Evolutionary conservation across 2,329 filamentous ascomycete genomes (phyloP).

Genomic region (Thielaviopsis ethacetica): DNA sequence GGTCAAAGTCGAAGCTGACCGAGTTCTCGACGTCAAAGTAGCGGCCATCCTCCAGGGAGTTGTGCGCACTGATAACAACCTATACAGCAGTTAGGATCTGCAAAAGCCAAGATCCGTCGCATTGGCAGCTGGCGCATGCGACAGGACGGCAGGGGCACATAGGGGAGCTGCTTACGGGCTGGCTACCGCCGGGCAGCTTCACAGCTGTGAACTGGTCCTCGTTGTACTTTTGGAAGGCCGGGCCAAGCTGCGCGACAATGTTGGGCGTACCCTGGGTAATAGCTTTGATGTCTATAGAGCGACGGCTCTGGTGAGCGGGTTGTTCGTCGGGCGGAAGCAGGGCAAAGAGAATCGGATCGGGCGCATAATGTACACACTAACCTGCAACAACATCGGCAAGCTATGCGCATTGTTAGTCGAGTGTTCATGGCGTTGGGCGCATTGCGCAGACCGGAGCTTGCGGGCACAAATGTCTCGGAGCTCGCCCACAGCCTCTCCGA

Average conservation of each 20-base stretch:
- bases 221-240: constrained; percentile 88
- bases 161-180: constrained; percentile 24
- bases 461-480: background rate
- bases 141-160: background rate
- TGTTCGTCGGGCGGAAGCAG: background rate
- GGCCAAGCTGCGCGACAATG: constrained; percentile 54
- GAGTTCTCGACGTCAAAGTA: constrained; percentile 87
- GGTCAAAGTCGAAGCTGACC: constrained; percentile 79
- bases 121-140: background rate
- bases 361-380: constrained; percentile 5
- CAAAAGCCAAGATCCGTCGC: background rate
- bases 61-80: constrained; percentile 78
- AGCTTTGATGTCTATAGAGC: constrained; percentile 63
- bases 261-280: constrained; percentile 55
- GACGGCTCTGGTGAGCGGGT: background rate
- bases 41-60: constrained; percentile 59
- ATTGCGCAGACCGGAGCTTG: background rate
- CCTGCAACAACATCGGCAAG: constrained; percentile 11
- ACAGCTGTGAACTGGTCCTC: constrained; percentile 82
- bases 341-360: background rate
- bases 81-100: constrained; percentile 18
- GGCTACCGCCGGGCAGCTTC: constrained; percentile 75
- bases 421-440: background rate
- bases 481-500: constrained; percentile 1
- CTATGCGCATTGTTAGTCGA: constrained; percentile 8